Base-by-base conservation (phyloP, 1,284 basidiomycete genomes). In the Xerocomus amazonicus region DNA sequence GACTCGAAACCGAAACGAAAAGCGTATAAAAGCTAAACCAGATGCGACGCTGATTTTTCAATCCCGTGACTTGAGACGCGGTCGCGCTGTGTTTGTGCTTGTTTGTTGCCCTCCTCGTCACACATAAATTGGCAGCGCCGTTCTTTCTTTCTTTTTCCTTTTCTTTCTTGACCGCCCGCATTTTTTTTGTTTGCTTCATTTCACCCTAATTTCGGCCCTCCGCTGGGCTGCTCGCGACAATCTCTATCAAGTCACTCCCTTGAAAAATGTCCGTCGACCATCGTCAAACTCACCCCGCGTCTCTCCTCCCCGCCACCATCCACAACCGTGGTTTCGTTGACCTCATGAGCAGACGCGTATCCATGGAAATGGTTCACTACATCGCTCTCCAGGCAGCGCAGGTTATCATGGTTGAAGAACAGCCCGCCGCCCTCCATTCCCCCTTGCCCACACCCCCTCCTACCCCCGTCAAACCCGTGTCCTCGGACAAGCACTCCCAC, bases 281-380 rank as follows among this genome's bases (percentile, higher is more conserved):
- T 57, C 75, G 76, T 60, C 81, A 23, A 23, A 23, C 19, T 23
- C 19, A 84, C 58, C 80, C 81, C 46, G 83, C 84, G 38, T 92
- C 89, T 27, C 81, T 93, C 57, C 63, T 89, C 47, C 79, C 84
- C 46, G 74, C 78, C 50, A 76, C 78, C 41, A 68, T 75, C 51
- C 92, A 94, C 73, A 82, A 90, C 69, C 84, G 84, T 16, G 80
- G 78, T 42, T 79, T 97, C 55, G 74, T 95, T 57, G 77, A 81
- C 59, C 84, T 96, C 61, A 79, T 96, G 71, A 75, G 80, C 56
- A 81, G 79, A 55, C 82, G 80, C 33, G 90, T 96, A 48, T 83
- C 89, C 6, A 73, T 77, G 64, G 87, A 91, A 53, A 93, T 97
- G 84, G 80, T 96, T 66, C 70, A 81, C 45, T 80, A 87, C 67